phyloP scores from a whole-genome alignment of 2,329 filamentous ascomycete genomes.

The Hymenoscyphus repandus region DNA sequence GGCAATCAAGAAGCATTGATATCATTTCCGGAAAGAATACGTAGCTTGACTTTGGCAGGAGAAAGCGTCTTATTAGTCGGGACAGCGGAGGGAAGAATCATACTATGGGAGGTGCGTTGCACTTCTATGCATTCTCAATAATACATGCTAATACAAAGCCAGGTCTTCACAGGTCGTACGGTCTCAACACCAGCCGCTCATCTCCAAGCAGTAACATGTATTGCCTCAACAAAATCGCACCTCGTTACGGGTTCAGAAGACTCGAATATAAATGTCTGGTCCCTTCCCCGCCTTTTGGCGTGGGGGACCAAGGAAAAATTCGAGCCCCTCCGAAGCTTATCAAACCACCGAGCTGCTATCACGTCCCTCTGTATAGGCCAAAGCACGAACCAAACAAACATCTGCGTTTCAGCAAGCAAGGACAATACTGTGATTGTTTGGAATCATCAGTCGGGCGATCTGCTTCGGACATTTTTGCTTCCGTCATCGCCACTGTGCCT shows the following conservation, averaged over 20 bases:
- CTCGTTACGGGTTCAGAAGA: constrained; percentile 77
- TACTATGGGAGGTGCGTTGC: constrained; percentile 83
- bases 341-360: constrained; percentile 70
- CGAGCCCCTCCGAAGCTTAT: constrained; percentile 72
- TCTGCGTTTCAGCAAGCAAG: constrained; percentile 76
- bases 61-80: constrained; percentile 70
- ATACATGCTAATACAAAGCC: constrained; percentile 17
- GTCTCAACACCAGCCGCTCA: constrained; percentile 72
- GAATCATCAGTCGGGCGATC: constrained; percentile 78
- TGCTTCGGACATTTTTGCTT: constrained; percentile 77
- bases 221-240: constrained; percentile 67
- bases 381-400: constrained; percentile 66
- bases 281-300: constrained; percentile 66
- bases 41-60: constrained; percentile 66
- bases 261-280: constrained; percentile 91
- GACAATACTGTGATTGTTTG: constrained; percentile 90
- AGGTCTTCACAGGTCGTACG: constrained; percentile 71
- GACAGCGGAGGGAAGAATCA: constrained; percentile 77
- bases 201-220: constrained; percentile 72
- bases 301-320: constrained; percentile 47
- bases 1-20: constrained; percentile 85
- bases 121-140: constrained; percentile 2
- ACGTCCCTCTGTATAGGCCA: constrained; percentile 60
- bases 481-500: constrained; percentile 67
- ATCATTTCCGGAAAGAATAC: constrained; percentile 82